phyloP scores from a whole-genome alignment of 495 filamentous ascomycete species.

The Cairneyella variabilis region DNA sequence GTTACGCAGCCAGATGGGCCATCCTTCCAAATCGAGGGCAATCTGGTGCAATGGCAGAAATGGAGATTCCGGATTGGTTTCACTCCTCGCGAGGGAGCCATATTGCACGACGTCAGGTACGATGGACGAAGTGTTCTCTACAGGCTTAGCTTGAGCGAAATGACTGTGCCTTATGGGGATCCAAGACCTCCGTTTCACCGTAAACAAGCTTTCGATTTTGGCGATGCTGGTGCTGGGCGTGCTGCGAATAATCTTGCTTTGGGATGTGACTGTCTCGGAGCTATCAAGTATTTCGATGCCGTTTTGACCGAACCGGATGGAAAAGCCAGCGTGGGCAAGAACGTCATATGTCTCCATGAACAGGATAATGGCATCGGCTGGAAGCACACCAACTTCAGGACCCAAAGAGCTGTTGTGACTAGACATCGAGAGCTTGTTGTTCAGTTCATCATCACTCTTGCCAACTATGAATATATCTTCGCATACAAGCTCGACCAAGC shows the following conservation, averaged over 20 bases:
- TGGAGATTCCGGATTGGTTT: slow-evolving; percentile 64
- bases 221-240: slow-evolving; percentile 62
- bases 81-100: slow-evolving; percentile 59
- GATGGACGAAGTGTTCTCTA: slow-evolving; percentile 66
- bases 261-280: slow-evolving; percentile 63
- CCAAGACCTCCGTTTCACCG: slow-evolving; percentile 62
- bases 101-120: slow-evolving; percentile 62
- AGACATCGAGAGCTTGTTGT: slow-evolving; percentile 57
- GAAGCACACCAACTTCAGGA: slow-evolving; percentile 66
- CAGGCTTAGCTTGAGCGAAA: slow-evolving; percentile 65
- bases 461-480: slow-evolving; percentile 83
- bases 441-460: slow-evolving; percentile 75
- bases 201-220: slow-evolving; percentile 68
- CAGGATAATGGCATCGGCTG: slow-evolving; percentile 62
- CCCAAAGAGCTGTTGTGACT: slow-evolving; percentile 52
- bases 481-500: slow-evolving; percentile 82
- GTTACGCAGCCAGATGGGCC: slow-evolving; percentile 73
- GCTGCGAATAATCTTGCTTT: slow-evolving; percentile 63
- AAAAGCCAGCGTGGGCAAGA: slow-evolving; percentile 46
- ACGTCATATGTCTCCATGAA: slow-evolving; percentile 63
- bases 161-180: slow-evolving; percentile 65
- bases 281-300: slow-evolving; percentile 61
- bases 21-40: slow-evolving; percentile 57
- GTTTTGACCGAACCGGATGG: slow-evolving; percentile 51
- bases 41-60: slow-evolving; percentile 61